Percentiles rank a stretch among this genome's conserved stretches.
Evolutionary conservation across 2,329 filamentous ascomycete genomes (phyloP).

Genomic region (Paramyrothecium roridum): DNA sequence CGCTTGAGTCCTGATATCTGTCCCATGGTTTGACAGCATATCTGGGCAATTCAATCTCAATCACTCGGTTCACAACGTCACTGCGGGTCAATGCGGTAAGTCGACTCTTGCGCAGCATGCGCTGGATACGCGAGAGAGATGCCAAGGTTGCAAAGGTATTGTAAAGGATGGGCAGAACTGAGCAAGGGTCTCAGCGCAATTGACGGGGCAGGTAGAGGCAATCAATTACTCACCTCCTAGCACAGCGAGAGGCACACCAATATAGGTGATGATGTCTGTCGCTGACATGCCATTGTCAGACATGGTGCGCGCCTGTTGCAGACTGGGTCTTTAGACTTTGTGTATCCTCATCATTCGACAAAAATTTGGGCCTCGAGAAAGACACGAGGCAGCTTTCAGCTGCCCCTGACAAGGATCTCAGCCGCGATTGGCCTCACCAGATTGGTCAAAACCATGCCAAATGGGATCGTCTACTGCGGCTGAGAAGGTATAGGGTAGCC

Average conservation of each 20-base stretch:
- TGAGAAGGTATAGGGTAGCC: background rate
- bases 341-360: too few species aligned
- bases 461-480: background rate
- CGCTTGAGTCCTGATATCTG: conserved; percentile 45
- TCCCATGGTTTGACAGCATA: conserved; percentile 62
- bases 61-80: conserved; percentile 62
- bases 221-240: conserved; percentile 33
- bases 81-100: conserved; percentile 58
- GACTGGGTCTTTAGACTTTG: too few species aligned
- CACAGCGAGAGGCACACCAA: conserved; percentile 56
- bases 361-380: too few species aligned
- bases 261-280: conserved; percentile 52
- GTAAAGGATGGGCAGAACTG: conserved; percentile 62
- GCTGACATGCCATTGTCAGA: conserved; percentile 30
- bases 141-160: conserved; percentile 59
- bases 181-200: background rate
- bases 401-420: too few species aligned
- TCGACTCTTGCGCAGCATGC: conserved; percentile 53
- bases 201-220: background rate
- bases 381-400: too few species aligned
- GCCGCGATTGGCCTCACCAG: background rate
- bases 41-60: conserved; percentile 63
- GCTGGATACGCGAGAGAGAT: conserved; percentile 58
- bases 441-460: background rate
- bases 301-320: conserved; percentile 10